Evolutionary conservation across 257 asterid species (phyloP).

Genomic region (Solanum sejunctum): DNA sequence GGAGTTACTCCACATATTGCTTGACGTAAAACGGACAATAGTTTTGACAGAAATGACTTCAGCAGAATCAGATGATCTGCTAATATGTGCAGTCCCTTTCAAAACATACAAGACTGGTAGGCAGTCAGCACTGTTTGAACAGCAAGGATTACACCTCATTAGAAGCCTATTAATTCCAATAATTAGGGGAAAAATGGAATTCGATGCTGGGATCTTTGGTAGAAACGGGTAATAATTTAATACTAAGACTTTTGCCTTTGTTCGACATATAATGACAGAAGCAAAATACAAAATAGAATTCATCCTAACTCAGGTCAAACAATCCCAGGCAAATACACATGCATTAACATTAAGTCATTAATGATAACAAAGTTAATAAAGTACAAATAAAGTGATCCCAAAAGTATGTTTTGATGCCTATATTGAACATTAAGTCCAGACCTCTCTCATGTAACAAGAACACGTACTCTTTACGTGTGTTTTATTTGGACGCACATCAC

Average conservation of each 20-base stretch:
- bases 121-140: neutral
- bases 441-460: neutral
- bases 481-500: neutral
- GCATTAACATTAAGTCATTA: neutral
- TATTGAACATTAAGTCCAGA: neutral
- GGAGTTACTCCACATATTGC: no score
- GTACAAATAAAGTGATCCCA: neutral
- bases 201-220: neutral
- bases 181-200: neutral
- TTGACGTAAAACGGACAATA: neutral
- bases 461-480: neutral
- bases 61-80: neutral
- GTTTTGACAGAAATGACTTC: neutral
- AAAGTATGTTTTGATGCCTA: neutral
- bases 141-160: neutral
- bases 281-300: neutral
- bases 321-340: neutral
- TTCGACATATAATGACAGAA: neutral
- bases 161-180: neutral
- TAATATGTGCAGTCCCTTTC: neutral
- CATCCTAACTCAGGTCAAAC: neutral
- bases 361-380: neutral
- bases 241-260: neutral
- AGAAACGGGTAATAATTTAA: neutral
- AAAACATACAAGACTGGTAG: neutral